These are phyloP conservation scores for Speleostelium caveatum DNA, from an alignment of 78 protist species.

Conservation along the genomic window DNA sequence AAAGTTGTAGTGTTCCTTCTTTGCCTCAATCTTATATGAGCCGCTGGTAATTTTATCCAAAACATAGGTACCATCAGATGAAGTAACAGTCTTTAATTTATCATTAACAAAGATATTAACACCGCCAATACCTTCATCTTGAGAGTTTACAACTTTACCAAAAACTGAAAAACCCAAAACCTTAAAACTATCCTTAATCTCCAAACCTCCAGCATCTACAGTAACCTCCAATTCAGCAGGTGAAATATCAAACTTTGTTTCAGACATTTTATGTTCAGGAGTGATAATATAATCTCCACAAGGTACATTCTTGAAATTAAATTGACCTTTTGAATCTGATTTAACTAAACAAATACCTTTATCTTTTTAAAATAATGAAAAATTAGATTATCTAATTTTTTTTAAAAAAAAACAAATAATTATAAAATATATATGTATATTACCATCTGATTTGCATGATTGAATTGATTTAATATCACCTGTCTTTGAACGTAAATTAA, in stretches of 20 bases:
- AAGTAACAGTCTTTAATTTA: not conserved
- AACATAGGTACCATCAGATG: slow-evolving; percentile 17
- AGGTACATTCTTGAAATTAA: slow-evolving; percentile 20
- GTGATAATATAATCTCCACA: slow-evolving; percentile 26
- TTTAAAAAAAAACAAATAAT: too few relatives aligned
- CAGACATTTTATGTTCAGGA: not conserved
- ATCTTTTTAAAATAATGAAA: not conserved
- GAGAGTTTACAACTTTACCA: slow-evolving; percentile 22
- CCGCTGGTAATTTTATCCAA: slow-evolving; percentile 29
- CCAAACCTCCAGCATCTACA: slow-evolving; percentile 16
- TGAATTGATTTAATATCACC: too few relatives aligned
- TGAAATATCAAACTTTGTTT: slow-evolving; percentile 9
- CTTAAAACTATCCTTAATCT: not conserved
- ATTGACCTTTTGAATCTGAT: slow-evolving; percentile 30
- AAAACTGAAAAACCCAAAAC: slow-evolving; percentile 32
- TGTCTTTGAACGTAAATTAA: too few relatives aligned
- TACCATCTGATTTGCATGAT: too few relatives aligned
- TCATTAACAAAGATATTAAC: slow-evolving; percentile 28
- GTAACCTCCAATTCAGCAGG: not conserved
- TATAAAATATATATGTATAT: too few relatives aligned
- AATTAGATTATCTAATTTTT: too few relatives aligned
- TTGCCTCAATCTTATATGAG: slow-evolving; percentile 22
- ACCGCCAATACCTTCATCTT: slow-evolving; percentile 1
- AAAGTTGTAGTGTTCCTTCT: slow-evolving; percentile 15
- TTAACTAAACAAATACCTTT: not conserved